Evolutionary conservation across 2,329 filamentous ascomycete species (phyloP), one percentile per base, ranked within the genome.

Genomic region (Cordyceps militaris): DNA sequence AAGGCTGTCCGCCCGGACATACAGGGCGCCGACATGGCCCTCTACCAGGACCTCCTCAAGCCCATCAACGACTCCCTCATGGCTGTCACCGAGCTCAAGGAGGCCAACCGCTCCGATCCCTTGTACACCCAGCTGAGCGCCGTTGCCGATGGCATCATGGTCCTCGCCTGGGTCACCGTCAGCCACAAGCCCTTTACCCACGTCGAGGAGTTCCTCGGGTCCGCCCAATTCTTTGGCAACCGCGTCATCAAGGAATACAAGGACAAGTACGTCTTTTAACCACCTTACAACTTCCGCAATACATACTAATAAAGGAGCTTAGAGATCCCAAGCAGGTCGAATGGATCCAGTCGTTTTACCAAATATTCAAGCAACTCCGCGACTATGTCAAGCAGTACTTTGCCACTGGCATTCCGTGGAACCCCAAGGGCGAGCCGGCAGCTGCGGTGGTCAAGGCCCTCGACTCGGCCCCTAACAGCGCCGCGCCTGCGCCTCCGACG

Each of bases 141-240:
- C 64, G 89, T 97, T 30, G 86, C 91, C 1, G 93, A 97, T 68
- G 92, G 92, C 63, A 92, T 96, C 63, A 87, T 90, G 68, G 86
- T 91, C 40, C 77, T 99, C 59, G 90, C 89, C 34, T 99, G 94
- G 94, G 88, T 97, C 59, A 88, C 87, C 0, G 83, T 94, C 50
- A 89, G 95, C 54, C 81, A 77, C 62, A 91, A 91, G 69, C 94
- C 94, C 2, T 86, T 83, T 62, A 92, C 94, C 67, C 89, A 92
- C 66, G 88, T 97, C 48, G 86, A 86, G 48, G 92, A 96, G 64
- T 87, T 87, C 59, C 79, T 96, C 21, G 86, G 87, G 30, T 87
- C 91, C 52, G 90, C 92, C 42, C 88, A 97, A 70, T 96, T 96
- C 76, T 97, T 90, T 66, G 94, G 94, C 34, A 97, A 99, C 76